Conservation (phyloP, 495 filamentous ascomycete species). For the Trichocladium uniseriatum region DNA sequence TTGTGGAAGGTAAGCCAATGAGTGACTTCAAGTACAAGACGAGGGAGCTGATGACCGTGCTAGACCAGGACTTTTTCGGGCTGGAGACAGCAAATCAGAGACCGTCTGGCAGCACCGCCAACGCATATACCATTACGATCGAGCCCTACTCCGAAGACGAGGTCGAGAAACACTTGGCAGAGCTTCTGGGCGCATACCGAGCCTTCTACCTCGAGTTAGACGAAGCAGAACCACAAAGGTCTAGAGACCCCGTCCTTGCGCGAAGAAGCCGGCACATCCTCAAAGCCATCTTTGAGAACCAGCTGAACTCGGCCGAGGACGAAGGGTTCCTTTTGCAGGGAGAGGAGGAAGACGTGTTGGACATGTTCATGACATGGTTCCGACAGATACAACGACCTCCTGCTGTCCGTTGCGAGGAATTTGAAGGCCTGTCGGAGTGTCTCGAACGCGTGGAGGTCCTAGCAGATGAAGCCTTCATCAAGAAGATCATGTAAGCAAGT, state of each 20-base stretch:
- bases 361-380: constrained; percentile 11
- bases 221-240: not conserved
- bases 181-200: constrained; percentile 20
- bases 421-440: constrained; percentile 4
- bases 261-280: constrained; percentile 11
- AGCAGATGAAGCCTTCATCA: constrained; percentile 7
- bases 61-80: not conserved
- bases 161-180: constrained; percentile 18
- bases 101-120: not conserved
- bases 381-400: constrained; percentile 1
- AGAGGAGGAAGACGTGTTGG: constrained; percentile 20
- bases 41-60: not conserved
- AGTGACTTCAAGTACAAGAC: no score
- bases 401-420: not conserved
- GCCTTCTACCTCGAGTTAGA: constrained; percentile 13
- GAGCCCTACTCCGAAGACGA: constrained; percentile 20
- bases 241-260: not conserved
- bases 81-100: no score
- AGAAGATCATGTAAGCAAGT: constrained; percentile 13
- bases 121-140: constrained; percentile 9
- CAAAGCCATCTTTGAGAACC: constrained; percentile 14
- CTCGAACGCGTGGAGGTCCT: constrained; percentile 6
- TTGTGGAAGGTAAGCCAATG: not conserved
- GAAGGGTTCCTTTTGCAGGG: constrained; percentile 11
- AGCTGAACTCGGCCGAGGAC: constrained; percentile 10